Base-by-base conservation (phyloP, 2,329 filamentous ascomycete species). In the Sporothrix pallida region DNA sequence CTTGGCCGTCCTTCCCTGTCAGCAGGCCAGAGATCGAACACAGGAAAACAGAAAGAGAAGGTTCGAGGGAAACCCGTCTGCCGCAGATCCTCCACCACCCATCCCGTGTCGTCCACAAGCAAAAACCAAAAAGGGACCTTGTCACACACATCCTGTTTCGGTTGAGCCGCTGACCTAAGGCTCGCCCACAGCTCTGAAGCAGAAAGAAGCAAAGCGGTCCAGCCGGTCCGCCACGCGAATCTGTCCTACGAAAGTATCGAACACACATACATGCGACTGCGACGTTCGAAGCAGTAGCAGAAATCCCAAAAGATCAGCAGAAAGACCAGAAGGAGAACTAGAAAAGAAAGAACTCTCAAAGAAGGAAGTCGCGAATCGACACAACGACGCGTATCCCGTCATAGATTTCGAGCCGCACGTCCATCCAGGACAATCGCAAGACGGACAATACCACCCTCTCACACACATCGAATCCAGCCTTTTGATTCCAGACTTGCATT, bases 61-160 rank as follows among this genome's bases (percentile, higher is more conserved):
- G 69, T 13, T 71, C 44, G 56, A 72, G 26, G 46, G 48, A 54
- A 37, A 46, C 67, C 68, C 48, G 67, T 58, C 72, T 70, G 72
- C 72, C 72, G 72, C 72, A 65, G 72, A 71, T 73, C 72, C 67
- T 71, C 68, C 67, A 63, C 72, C 72, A 70, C 56, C 31, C 72
- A 73, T 73, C 72, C 72, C 72, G 72, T 54, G 50, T 23, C 50
- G 23, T 37, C 31, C 31, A 37, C 31, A 37, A 37, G 31, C 54
- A 46, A 23, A 20, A 20, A 60, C 67, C 60, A 44, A 63, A n/a
- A 17, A 44, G 50, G 31, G 7, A 52, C 68, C 74, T 71, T 73
- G 74, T 75, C 75, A 73, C 69, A 74, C 77, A 77, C 62, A 71
- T 76, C 56, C 62, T 76, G 76, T 78, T 78, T 79, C 76, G 75